Evolutionary conservation across 257 asterid genomes (phyloP).

Genomic region (Salvia rosmarinus): DNA sequence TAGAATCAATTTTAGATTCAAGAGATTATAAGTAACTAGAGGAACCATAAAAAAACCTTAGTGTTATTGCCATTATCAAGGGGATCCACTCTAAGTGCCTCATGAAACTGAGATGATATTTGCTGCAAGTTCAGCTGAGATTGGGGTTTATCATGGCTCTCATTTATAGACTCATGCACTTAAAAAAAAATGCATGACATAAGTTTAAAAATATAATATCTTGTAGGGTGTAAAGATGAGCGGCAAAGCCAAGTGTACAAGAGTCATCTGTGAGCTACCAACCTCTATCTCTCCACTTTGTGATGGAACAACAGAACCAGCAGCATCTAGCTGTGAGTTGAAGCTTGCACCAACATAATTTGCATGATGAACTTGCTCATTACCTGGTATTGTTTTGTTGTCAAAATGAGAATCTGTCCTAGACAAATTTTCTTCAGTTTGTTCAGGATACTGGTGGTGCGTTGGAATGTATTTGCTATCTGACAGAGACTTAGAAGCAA

Average conservation of each 20-base stretch:
- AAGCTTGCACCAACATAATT: conserved; percentile 44
- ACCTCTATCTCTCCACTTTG: conserved; percentile 55
- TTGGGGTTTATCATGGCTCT: conserved; percentile 49
- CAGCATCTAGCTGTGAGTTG: conserved; percentile 52
- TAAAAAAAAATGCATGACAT: conserved; percentile 33
- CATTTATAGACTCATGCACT: conserved; percentile 50
- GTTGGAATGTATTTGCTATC: conserved; percentile 54
- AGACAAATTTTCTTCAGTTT: conserved; percentile 51
- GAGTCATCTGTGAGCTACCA: conserved; percentile 36
- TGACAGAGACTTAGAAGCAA: conserved; percentile 52
- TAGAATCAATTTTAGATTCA: conserved; percentile 19
- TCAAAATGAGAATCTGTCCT: conserved; percentile 54
- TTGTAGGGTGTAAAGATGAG: conserved; percentile 9
- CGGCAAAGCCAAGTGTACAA: not conserved
- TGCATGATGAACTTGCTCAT: conserved; percentile 56
- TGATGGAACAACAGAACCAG: conserved; percentile 46
- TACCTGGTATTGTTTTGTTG: conserved; percentile 50
- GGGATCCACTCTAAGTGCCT: conserved; percentile 58
- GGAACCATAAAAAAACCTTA: conserved; percentile 49
- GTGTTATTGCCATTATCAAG: conserved; percentile 44
- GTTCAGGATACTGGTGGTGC: conserved; percentile 53
- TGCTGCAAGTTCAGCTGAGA: conserved; percentile 62
- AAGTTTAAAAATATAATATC: not conserved
- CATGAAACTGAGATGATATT: conserved; percentile 67
- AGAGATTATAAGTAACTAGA: conserved; percentile 5